Conservation (phyloP, 2,329 filamentous ascomycete species). For the Trichoderma koningiopsis region DNA sequence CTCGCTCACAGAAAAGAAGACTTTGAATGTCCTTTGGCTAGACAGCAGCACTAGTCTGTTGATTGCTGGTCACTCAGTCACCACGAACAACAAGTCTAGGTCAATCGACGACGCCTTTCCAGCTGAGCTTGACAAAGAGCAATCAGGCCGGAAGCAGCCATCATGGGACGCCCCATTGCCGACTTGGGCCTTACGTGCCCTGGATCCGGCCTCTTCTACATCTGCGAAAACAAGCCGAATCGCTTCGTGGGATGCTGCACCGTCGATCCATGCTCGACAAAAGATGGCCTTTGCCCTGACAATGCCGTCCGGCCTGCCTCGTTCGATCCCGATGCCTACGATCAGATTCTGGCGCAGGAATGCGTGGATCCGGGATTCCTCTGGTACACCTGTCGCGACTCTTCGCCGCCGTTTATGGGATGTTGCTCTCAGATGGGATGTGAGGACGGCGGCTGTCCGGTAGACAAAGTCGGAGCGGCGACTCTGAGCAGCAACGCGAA, state of each 20-base stretch:
- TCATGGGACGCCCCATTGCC: conserved; percentile 24
- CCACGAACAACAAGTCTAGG: not conserved
- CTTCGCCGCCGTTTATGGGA: conserved; percentile 41
- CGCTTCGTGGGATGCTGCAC: conserved; percentile 48
- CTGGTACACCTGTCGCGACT: conserved; percentile 42
- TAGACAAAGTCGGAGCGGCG: conserved; percentile 31
- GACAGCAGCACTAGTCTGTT: not conserved
- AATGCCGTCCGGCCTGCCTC: conserved; percentile 33
- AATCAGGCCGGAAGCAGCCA: not conserved
- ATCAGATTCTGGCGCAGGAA: conserved; percentile 36
- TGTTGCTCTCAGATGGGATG: conserved; percentile 40
- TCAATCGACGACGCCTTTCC: not conserved
- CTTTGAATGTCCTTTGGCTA: not conserved
- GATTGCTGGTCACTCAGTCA: not conserved
- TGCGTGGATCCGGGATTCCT: conserved; percentile 33
- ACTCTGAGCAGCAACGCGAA: conserved; percentile 30
- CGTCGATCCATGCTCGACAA: conserved; percentile 39
- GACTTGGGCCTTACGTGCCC: conserved; percentile 39
- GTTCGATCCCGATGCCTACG: conserved; percentile 35
- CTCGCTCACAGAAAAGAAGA: not conserved
- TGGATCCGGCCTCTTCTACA: conserved; percentile 40
- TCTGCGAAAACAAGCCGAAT: conserved; percentile 37
- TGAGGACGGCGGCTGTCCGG: conserved; percentile 31
- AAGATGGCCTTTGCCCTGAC: conserved; percentile 39
- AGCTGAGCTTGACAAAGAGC: not conserved